Percentiles rank a stretch among this genome's conserved stretches.
phyloP scores from a whole-genome alignment of 805 yeast genomes.

The Lipomyces mesembrius region DNA sequence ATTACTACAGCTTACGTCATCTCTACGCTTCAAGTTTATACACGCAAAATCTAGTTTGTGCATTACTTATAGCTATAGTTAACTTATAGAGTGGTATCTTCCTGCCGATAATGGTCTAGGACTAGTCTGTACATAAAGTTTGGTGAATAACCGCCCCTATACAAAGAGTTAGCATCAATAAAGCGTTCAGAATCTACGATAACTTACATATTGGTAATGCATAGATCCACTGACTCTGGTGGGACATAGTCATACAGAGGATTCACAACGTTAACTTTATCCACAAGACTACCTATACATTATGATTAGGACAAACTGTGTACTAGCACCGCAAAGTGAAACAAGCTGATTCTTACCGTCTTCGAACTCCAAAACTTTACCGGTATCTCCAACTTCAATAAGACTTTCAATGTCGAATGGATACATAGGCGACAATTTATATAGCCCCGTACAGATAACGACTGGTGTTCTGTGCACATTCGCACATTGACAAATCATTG shows the following conservation, averaged over 20 bases:
- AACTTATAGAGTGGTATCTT: slow-evolving; percentile 63
- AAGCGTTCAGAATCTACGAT: background rate
- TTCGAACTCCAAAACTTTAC: slow-evolving; percentile 80
- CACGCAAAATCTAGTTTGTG: background rate
- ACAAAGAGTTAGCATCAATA: slow-evolving; percentile 21
- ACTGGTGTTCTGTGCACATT: slow-evolving; percentile 96
- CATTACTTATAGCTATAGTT: background rate
- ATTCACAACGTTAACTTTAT: slow-evolving; percentile 79
- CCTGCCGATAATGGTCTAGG: slow-evolving; percentile 87
- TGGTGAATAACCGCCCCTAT: slow-evolving; percentile 88
- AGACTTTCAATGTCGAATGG: slow-evolving; percentile 85
- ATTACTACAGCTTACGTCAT: no score
- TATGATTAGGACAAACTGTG: background rate
- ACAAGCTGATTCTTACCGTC: slow-evolving; percentile 52
- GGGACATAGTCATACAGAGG: slow-evolving; percentile 89
- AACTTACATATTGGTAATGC: slow-evolving; percentile 78
- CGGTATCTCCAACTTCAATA: slow-evolving; percentile 90
- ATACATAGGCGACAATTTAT: slow-evolving; percentile 88
- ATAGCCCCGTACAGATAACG: slow-evolving; percentile 90
- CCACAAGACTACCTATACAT: slow-evolving; percentile 52
- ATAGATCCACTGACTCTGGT: slow-evolving; percentile 92
- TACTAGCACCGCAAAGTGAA: background rate
- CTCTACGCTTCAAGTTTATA: background rate
- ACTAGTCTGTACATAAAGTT: slow-evolving; percentile 94
- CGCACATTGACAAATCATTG: slow-evolving; percentile 94